A percentile compares a stretch with the other conserved stretches of the same genome.
Conservation (phyloP, 164 flowering plant species). For the Stephania japonica region DNA sequence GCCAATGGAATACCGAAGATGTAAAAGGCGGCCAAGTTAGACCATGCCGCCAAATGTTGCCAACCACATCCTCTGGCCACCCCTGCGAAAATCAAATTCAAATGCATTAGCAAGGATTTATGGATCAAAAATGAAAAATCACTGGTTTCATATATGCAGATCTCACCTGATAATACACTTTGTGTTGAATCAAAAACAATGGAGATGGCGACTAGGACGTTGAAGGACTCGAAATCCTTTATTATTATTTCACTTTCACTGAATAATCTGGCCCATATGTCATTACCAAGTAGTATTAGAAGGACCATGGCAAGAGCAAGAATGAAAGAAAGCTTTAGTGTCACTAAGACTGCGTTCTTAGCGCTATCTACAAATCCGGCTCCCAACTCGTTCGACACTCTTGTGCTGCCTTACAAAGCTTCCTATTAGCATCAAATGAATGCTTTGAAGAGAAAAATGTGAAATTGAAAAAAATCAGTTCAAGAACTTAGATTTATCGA, state of each 20-base stretch:
- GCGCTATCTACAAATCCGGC: conserved; percentile 54
- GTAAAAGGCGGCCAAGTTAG: conserved; percentile 69
- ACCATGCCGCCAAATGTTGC: conserved; percentile 70
- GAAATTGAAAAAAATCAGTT: not conserved
- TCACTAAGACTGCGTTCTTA: conserved; percentile 57
- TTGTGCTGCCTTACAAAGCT: conserved; percentile 45
- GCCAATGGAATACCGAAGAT: conserved; percentile 64
- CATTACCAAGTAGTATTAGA: conserved; percentile 49
- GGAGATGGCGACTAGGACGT: conserved; percentile 57
- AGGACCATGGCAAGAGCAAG: conserved; percentile 40
- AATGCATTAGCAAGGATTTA: not conserved
- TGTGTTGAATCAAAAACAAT: conserved; percentile 63
- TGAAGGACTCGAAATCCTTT: conserved; percentile 44
- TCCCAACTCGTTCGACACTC: conserved; percentile 90
- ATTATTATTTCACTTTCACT: conserved; percentile 44
- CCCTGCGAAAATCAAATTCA: conserved; percentile 32
- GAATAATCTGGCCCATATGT: conserved; percentile 67
- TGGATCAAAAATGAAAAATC: not conserved
- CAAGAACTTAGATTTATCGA: not conserved
- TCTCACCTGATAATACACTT: conserved; percentile 70
- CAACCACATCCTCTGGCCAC: conserved; percentile 89
- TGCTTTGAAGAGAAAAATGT: not conserved
- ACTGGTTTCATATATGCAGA: not conserved
- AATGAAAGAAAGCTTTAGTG: conserved; percentile 57
- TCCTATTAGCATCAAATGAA: not conserved